Percentiles rank a stretch among this genome's conserved stretches.
Evolutionary conservation across 2,329 filamentous ascomycete species (phyloP).

Genomic region (Diaporthe vexans): DNA sequence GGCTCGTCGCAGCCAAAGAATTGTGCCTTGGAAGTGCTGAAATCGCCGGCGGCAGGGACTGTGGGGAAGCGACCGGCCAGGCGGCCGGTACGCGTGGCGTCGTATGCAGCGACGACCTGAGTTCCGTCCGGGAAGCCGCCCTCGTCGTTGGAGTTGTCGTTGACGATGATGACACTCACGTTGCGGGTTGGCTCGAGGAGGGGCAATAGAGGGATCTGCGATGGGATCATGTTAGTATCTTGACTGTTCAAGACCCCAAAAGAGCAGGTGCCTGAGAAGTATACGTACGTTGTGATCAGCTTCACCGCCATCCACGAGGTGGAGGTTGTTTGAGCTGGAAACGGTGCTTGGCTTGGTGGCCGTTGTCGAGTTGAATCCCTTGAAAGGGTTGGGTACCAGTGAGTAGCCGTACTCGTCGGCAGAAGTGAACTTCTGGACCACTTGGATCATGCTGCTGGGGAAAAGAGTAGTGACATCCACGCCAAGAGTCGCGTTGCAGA

Average conservation of each 20-base stretch:
- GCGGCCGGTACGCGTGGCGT: constrained; percentile 36
- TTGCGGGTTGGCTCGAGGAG: constrained; percentile 57
- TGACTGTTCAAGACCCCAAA: too few species aligned
- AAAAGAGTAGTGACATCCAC: constrained; percentile 33
- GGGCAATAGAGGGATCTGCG: constrained; percentile 58
- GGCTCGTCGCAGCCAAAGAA: constrained; percentile 61
- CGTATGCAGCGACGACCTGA: constrained; percentile 52
- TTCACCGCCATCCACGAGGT: constrained; percentile 61
- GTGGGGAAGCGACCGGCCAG: constrained; percentile 57
- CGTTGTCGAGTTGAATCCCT: constrained; percentile 51
- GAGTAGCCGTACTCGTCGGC: constrained; percentile 42
- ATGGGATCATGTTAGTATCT: background rate
- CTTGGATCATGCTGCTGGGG: constrained; percentile 43
- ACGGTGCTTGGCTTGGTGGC: constrained; percentile 47
- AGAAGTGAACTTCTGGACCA: constrained; percentile 48
- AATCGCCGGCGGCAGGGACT: constrained; percentile 54
- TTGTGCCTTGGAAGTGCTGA: constrained; percentile 52
- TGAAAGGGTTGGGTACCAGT: constrained; percentile 59
- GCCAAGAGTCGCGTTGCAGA: constrained; percentile 37
- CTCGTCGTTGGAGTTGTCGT: constrained; percentile 59
- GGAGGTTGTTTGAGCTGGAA: constrained; percentile 49
- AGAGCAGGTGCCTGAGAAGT: background rate
- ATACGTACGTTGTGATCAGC: constrained; percentile 54
- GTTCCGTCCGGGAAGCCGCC: constrained; percentile 59
- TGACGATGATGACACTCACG: constrained; percentile 59